Percentiles rank a stretch among this genome's conserved stretches.
Evolutionary conservation across 192 early-diverging fungal genomes (phyloP).

Genomic region (Backusella circina): DNA sequence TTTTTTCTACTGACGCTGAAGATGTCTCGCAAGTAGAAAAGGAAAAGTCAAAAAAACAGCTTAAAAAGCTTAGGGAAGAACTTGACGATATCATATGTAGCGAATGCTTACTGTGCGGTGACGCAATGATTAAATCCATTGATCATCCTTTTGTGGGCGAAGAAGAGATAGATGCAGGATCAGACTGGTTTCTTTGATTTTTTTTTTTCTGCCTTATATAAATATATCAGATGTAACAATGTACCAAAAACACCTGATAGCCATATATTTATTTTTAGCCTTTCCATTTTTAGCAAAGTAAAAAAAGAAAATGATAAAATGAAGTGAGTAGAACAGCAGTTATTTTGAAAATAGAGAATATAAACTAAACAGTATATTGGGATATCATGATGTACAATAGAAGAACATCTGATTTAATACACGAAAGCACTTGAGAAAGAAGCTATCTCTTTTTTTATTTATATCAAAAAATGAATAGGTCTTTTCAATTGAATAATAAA

Average conservation of each 20-base stretch:
- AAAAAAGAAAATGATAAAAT: neutral
- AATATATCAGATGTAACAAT: neutral
- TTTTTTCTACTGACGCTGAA: slow-evolving; percentile 32
- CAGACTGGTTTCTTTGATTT: slow-evolving; percentile 47
- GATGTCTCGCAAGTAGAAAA: slow-evolving; percentile 11
- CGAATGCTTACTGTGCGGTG: slow-evolving; percentile 94
- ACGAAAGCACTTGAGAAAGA: neutral
- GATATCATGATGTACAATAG: neutral
- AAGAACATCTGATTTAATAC: neutral
- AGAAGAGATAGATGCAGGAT: slow-evolving; percentile 47
- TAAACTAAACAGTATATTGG: neutral
- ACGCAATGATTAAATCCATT: slow-evolving; percentile 89
- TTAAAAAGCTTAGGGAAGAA: slow-evolving; percentile 56
- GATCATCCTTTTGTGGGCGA: slow-evolving; percentile 72
- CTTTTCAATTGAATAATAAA: neutral
- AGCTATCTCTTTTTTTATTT: neutral
- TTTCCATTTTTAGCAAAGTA: neutral
- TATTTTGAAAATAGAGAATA: neutral
- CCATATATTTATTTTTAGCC: neutral
- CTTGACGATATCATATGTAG: slow-evolving; percentile 72
- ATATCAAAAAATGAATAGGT: neutral
- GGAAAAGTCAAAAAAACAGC: slow-evolving; percentile 38
- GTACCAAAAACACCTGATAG: neutral
- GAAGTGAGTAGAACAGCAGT: neutral
- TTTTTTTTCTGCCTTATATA: neutral